Base-by-base conservation (phyloP, 805 yeast species). In the Candida krabiensis region DNA sequence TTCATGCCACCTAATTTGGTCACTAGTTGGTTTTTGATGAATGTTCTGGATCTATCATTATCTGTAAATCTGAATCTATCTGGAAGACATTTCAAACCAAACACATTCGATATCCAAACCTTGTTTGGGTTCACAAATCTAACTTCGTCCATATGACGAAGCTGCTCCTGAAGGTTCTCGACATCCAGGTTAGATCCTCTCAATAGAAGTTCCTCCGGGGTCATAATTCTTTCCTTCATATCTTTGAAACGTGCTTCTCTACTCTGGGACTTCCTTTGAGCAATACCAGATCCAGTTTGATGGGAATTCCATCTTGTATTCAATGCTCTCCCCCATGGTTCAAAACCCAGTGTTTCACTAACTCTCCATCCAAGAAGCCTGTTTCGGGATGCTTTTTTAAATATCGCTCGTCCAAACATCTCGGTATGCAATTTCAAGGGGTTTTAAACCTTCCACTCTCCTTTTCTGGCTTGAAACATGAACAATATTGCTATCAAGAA, bases 131-230 rank as follows among this genome's bases (percentile, higher is more conserved):
- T 39, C 3, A 41, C 37, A 30, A 50, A 59, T 28, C 69, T 43
- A 2, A 49, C 32, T 9, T 43, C 31, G 14, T 52, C 45, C 35
- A 66, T 46, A 2, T 35, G 22, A 8, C 42, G 43, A 11, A 49
- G 44, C 16, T 53, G 58, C 5, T 38, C 36, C 28, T 47, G 42
- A 11, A 62, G 35, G 19, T 51, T 50, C 19, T 55, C 47, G n/a
- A 61, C 43, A 31, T 60, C 64, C 2, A 44, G 51, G 33, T 49
- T 57, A 3, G 56, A 47, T 4, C 59, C 56, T 26, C 47, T 49
- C 25, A 43, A 28, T 4, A 60, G 38, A 4, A 61, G 43, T 36
- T 61, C 64, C 30, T 53, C 62, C 4, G 66, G 65, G 2, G 66
- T 61, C 51, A 51, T 52, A 30, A 58, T 43, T 19, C 30, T 32